Evolutionary conservation across 2,329 filamentous ascomycete species (phyloP).

Genomic region (Malbranchea cinnamomea): DNA sequence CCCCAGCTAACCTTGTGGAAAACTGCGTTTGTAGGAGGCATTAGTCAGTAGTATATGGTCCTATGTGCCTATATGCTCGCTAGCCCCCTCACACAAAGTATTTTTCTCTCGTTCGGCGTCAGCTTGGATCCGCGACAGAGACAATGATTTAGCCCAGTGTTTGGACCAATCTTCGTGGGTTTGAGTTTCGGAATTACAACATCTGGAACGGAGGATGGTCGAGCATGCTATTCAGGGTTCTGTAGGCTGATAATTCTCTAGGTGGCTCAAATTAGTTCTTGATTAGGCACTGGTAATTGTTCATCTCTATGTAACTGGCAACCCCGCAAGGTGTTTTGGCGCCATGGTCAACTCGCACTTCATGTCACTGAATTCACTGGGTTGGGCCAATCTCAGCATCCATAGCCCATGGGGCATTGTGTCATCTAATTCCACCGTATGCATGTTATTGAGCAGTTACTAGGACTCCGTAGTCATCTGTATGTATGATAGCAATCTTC

Average conservation of each 20-base stretch:
- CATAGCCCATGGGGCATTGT: constrained; percentile 18
- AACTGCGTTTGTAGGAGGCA: constrained; percentile 26
- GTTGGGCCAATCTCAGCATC: constrained; percentile 19
- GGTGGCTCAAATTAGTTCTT: too few relatives aligned
- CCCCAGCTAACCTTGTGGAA: constrained; percentile 24
- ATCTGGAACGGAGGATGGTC: constrained; percentile 25
- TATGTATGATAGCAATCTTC: too few relatives aligned
- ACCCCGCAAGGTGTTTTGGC: constrained; percentile 33
- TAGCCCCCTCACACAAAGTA: too few relatives aligned
- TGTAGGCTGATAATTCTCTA: too few relatives aligned
- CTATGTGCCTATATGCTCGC: constrained; percentile 23
- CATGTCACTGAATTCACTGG: constrained; percentile 27
- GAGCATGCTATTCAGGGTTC: constrained; percentile 29
- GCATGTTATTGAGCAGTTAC: too few relatives aligned
- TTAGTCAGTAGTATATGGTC: constrained; percentile 19
- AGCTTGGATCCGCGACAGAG: constrained; percentile 39
- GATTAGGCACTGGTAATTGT: too few relatives aligned
- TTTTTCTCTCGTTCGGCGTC: constrained; percentile 38
- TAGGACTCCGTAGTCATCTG: too few relatives aligned
- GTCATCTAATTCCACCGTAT: constrained; percentile 9
- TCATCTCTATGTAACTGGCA: constrained; percentile 18
- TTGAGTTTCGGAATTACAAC: constrained; percentile 23
- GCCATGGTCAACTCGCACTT: constrained; percentile 24
- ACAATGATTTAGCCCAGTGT: constrained; percentile 33
- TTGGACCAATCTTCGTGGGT: constrained; percentile 36